Percentiles rank a stretch among this genome's conserved stretches.
Conservation (phyloP, 352 stramenopile genomes). For the Elongisporangium undulatum region DNA sequence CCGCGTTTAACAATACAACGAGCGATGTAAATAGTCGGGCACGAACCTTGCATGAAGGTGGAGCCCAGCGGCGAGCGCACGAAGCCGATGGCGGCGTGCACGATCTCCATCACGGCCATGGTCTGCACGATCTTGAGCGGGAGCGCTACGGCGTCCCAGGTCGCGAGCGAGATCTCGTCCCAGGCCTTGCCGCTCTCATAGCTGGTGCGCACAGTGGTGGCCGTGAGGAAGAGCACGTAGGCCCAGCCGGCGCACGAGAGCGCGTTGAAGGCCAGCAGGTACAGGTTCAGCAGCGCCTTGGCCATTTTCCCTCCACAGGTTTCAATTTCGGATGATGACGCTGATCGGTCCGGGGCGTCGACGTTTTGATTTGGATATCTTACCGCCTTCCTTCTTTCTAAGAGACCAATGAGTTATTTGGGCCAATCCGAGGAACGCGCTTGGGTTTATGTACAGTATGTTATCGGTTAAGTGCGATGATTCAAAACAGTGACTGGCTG, state of each 20-base stretch:
- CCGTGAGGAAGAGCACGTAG: constrained; percentile 65
- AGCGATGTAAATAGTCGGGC: constrained; percentile 2
- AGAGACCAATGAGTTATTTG: too few species aligned
- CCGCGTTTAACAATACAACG: constrained; percentile 2
- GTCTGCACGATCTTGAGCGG: constrained; percentile 90
- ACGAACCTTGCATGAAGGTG: constrained; percentile 84
- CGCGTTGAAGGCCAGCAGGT: constrained; percentile 73
- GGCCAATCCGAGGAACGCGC: too few species aligned
- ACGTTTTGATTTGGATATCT: background rate
- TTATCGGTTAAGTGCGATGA: background rate
- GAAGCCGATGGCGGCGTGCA: constrained; percentile 94
- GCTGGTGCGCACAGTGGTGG: constrained; percentile 36
- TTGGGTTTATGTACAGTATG: too few species aligned
- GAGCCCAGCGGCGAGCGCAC: constrained; percentile 95
- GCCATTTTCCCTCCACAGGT: constrained; percentile 25
- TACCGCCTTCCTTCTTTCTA: too few species aligned
- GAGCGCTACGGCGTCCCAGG: constrained; percentile 51
- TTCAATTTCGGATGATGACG: background rate
- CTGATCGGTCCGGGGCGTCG: background rate
- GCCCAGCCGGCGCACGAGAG: constrained; percentile 65
- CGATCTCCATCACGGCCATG: constrained; percentile 93
- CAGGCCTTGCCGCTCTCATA: constrained; percentile 48
- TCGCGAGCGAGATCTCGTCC: constrained; percentile 33
- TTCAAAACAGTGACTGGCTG: background rate
- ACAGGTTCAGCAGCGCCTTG: constrained; percentile 64